Evolutionary conservation across 352 stramenopile species (phyloP).

Genomic region (Pythium guiyangense): DNA sequence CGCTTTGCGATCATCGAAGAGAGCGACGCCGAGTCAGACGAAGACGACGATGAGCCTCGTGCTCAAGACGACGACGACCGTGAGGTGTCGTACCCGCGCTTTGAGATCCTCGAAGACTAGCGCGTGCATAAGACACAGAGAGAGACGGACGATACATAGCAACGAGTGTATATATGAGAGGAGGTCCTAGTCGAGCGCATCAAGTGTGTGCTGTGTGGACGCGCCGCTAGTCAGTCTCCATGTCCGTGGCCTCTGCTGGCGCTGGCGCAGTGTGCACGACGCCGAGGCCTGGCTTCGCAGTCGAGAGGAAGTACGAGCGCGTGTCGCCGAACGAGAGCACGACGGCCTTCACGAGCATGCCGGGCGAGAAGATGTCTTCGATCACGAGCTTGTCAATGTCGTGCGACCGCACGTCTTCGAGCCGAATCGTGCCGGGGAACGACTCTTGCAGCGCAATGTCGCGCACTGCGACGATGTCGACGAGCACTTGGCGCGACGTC

Average conservation of each 20-base stretch:
- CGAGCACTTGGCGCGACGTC: constrained; percentile 64
- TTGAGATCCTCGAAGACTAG: constrained; percentile 56
- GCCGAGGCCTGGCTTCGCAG: constrained; percentile 60
- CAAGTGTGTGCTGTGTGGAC: neutral
- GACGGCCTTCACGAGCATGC: constrained; percentile 66
- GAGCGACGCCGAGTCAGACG: constrained; percentile 21
- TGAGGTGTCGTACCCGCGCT: constrained; percentile 31
- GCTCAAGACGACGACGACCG: constrained; percentile 10
- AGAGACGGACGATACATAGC: neutral
- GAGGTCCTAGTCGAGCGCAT: neutral
- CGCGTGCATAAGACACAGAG: constrained; percentile 26
- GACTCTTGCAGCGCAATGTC: constrained; percentile 72
- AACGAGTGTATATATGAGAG: neutral
- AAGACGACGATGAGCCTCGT: constrained; percentile 4
- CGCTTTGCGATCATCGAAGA: constrained; percentile 72
- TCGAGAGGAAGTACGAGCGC: constrained; percentile 84
- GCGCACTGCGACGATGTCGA: constrained; percentile 71
- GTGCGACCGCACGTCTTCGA: constrained; percentile 75
- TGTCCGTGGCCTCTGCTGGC: constrained; percentile 22
- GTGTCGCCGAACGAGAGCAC: constrained; percentile 86
- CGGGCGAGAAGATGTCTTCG: constrained; percentile 68
- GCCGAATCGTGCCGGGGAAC: constrained; percentile 73
- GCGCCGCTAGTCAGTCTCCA: constrained; percentile 38
- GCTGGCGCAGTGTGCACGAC: constrained; percentile 31
- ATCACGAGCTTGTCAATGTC: constrained; percentile 81